phyloP scores from a whole-genome alignment of 2,329 filamentous ascomycete species.

The Arthrobotrys sinensis region DNA sequence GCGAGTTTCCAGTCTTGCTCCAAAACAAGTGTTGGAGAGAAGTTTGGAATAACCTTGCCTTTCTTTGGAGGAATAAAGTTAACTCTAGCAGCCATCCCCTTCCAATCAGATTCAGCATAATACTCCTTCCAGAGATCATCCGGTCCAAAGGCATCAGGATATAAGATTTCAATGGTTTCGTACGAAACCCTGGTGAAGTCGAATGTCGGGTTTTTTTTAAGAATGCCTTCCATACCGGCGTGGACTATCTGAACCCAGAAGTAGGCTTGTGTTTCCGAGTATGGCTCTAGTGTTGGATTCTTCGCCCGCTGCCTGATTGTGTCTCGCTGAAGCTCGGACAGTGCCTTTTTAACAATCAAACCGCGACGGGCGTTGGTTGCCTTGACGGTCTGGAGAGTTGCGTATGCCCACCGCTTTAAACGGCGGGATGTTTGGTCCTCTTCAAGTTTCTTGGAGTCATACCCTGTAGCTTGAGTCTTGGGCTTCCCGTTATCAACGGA shows the following conservation, averaged over 20 bases:
- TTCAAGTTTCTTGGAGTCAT: slow-evolving; percentile 19
- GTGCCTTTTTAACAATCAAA: slow-evolving; percentile 63
- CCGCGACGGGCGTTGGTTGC: slow-evolving; percentile 61
- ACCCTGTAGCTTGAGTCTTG: not conserved
- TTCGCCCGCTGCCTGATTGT: slow-evolving; percentile 59
- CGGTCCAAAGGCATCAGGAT: slow-evolving; percentile 59
- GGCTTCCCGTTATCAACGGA: slow-evolving; percentile 9
- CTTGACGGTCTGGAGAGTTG: slow-evolving; percentile 64
- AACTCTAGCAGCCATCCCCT: slow-evolving; percentile 60
- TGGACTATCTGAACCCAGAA: slow-evolving; percentile 63
- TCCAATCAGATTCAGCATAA: slow-evolving; percentile 62
- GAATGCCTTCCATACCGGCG: slow-evolving; percentile 59
- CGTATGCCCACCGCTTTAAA: slow-evolving; percentile 65
- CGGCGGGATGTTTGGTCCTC: slow-evolving; percentile 44
- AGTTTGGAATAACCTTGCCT: slow-evolving; percentile 61
- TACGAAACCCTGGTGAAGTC: slow-evolving; percentile 59
- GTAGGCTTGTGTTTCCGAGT: slow-evolving; percentile 63
- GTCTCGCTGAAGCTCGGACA: slow-evolving; percentile 55
- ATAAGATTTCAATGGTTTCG: slow-evolving; percentile 61
- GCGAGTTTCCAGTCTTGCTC: slow-evolving; percentile 49
- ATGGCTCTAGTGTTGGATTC: slow-evolving; percentile 50
- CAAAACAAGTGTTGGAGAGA: slow-evolving; percentile 43
- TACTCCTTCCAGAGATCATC: slow-evolving; percentile 61
- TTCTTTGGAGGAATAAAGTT: slow-evolving; percentile 55
- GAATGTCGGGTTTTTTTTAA: slow-evolving; percentile 44